Evolutionary conservation across 202 grass and related monocot genomes (phyloP), one percentile per base, ranked within the genome.

Genomic region (Setaria italica): DNA sequence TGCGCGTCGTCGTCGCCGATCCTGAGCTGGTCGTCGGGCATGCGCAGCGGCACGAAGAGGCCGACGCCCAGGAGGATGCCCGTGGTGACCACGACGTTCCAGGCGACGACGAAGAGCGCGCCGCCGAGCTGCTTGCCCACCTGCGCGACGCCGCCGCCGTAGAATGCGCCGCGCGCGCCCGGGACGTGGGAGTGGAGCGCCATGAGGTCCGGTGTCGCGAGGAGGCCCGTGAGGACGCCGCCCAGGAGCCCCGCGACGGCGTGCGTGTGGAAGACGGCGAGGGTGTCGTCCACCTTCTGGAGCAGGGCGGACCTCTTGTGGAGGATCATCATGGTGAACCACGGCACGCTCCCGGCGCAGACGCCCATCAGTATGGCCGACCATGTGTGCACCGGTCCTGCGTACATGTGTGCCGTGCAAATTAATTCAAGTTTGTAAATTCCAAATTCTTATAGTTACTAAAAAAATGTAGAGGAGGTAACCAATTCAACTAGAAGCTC

Each of bases 281-380:
- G 84, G 7, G 90, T 94, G 87, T 94, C 92, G 41, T 94, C 90
- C 19, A 90, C 90, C 78, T 92, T 90, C 80, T 88, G 90, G 16
- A 92, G 85, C 34, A 94, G 60, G 0, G 54, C 1, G 6, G 69
- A 88, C 6, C 79, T 88, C 68, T 90, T 91, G 81, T 94, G 92
- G 41, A 94, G 89, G 81, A 94, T 89, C 89, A 94, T 91, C 92
- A 94, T 94, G 35, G 85, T 92, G 82, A 86, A 55, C 92, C 92
- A 94, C 4, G 92, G 85, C 53, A 94, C 62, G 82, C 85, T 88
- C 48, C 92, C 88, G 16, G 74, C 88, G 53, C 46, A 85, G 70
- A 86, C 77, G 82, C 92, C 90, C 90, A 90, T 90, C 79, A 90
- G 78, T 8, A 94, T 62, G 21, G 90, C 92, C 71, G 82, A 47